Base-by-base conservation (phyloP, 2,329 filamentous ascomycete species). In the Ophiostoma pallidulum region DNA sequence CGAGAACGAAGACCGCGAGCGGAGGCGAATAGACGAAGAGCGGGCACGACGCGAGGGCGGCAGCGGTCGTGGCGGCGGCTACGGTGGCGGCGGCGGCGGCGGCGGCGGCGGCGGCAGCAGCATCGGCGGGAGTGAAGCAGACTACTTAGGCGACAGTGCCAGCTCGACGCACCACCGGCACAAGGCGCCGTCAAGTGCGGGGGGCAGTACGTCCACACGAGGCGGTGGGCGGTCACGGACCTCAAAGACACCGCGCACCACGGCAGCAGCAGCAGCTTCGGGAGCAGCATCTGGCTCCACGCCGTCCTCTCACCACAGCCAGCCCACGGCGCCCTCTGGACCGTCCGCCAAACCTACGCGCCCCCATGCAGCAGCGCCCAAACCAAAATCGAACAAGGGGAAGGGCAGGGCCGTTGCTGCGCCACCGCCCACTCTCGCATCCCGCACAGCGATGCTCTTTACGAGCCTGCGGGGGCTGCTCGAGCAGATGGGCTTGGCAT, bases 161-260 rank as follows among this genome's bases (percentile, higher is more conserved):
- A 45, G 36, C 36, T 24, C 41, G 58, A 69, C 80, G 4, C 82
- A 86, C 61, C 85, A 83, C 16, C 75, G 86, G 53, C 82, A 86
- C 49, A 68, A 74, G 47, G 69, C 71, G 8, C 62, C 68, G 10
- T 54, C 53, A 4, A 69, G 63, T 45, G 54, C 61, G 24, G 58
- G 64, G 5, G 61, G 62, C 29, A 50, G 51, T 39, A 37, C 49
- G 24, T 64, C 65, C 19, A 61, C 58, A 51, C 64, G 49, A 13
- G 41, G 38, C 3, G 46, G 64, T 51, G 53, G 61, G 9, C 60
- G 62, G 29, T 60, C 64, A 7, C 58, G 61, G 31, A 58, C 56
- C 58, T 69, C 65, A 35, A 56, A 48, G 26, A 18, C 38, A 19
- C 8, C 39, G 20, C 41, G 36, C 26, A 1, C 40, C 5, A 16